Conservation (phyloP, 257 asterid genomes). For the Leonotis leonurus region DNA sequence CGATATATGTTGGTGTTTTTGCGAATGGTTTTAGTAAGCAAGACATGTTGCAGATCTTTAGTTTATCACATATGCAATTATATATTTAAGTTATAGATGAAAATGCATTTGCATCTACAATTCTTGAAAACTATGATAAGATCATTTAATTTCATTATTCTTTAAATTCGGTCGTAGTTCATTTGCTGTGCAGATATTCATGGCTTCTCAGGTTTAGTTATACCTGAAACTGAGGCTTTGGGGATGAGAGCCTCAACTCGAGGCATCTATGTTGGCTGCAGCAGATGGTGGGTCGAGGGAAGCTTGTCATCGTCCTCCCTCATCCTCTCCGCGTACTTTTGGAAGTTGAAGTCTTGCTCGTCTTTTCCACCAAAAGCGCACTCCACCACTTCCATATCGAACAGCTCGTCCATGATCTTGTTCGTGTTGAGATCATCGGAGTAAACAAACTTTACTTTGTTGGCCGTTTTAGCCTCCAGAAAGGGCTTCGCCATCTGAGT, state of each 20-base stretch:
- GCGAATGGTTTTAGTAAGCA: background rate
- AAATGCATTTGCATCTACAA: too few relatives aligned
- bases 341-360: conserved; percentile 49
- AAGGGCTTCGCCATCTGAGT: conserved; percentile 43
- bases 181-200: too few relatives aligned
- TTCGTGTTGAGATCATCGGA: conserved; percentile 44
- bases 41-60: background rate
- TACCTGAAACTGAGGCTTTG: too few relatives aligned
- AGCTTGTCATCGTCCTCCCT: conserved; percentile 65
- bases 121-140: too few relatives aligned
- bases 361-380: conserved; percentile 72
- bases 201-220: too few relatives aligned
- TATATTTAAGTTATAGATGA: too few relatives aligned
- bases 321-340: conserved; percentile 71
- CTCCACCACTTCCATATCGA: conserved; percentile 65
- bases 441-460: conserved; percentile 76
- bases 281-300: too few relatives aligned
- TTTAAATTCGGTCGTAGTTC: too few relatives aligned
- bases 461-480: conserved; percentile 70
- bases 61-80: too few relatives aligned
- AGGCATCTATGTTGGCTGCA: too few relatives aligned
- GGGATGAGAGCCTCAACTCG: too few relatives aligned
- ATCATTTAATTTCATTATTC: too few relatives aligned
- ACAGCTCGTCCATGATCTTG: conserved; percentile 65
- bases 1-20: background rate